Evolutionary conservation across 2,329 filamentous ascomycete genomes (phyloP).

Genomic region (Penicillium griseofulvum): DNA sequence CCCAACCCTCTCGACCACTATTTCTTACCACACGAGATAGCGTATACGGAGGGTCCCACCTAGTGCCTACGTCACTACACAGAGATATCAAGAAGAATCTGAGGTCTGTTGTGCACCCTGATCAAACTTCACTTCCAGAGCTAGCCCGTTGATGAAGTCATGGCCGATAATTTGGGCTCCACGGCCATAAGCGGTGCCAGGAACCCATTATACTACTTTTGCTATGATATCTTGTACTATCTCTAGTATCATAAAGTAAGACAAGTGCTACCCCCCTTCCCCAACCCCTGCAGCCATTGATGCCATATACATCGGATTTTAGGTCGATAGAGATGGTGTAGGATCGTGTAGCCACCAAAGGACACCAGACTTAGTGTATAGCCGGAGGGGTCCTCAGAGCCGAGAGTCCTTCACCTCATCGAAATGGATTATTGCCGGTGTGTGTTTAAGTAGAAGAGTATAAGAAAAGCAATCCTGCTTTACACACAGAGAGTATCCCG

Average conservation of each 20-base stretch:
- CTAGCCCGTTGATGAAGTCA: neutral
- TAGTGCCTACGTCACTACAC: neutral
- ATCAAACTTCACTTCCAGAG: neutral
- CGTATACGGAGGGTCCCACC: neutral
- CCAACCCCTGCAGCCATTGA: neutral
- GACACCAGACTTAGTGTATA: too few relatives aligned
- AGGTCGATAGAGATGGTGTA: too few relatives aligned
- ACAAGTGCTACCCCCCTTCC: neutral
- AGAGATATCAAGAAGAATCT: neutral
- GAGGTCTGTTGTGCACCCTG: neutral
- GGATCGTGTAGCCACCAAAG: too few relatives aligned
- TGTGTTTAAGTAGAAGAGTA: too few relatives aligned
- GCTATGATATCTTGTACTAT: neutral
- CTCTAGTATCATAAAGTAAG: neutral
- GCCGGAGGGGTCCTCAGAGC: too few relatives aligned
- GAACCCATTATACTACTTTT: neutral
- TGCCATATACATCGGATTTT: too few relatives aligned
- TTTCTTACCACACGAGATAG: neutral
- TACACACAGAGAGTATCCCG: too few relatives aligned
- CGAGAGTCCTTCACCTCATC: too few relatives aligned
- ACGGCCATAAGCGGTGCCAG: neutral
- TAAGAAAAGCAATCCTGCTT: too few relatives aligned
- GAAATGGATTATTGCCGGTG: too few relatives aligned
- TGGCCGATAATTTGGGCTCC: neutral
- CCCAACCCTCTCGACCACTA: neutral